Evolutionary conservation across 345 rosid species (phyloP).

Genomic region (Heritiera fomes): DNA sequence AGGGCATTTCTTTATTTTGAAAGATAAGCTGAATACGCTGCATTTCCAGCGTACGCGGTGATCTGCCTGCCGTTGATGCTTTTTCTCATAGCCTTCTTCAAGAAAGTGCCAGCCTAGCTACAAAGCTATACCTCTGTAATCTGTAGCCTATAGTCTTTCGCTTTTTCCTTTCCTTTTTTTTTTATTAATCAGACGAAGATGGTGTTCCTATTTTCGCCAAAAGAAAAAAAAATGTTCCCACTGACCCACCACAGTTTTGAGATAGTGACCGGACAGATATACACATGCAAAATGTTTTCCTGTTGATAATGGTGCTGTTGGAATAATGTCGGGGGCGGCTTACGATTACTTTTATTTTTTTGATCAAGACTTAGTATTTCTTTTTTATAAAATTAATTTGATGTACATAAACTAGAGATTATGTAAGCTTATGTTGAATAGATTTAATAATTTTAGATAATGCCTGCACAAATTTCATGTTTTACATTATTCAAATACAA

Average conservation of each 20-base stretch:
- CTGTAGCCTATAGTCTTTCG: not conserved
- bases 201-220: not conserved
- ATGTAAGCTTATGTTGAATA: too few species aligned
- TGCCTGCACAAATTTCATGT: too few species aligned
- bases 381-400: too few species aligned
- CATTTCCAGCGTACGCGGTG: slow-evolving; percentile 39
- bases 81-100: slow-evolving; percentile 39
- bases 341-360: not conserved
- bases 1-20: slow-evolving; percentile 52
- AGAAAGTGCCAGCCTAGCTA: slow-evolving; percentile 50
- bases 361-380: too few species aligned
- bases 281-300: not conserved
- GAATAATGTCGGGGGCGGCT: not conserved
- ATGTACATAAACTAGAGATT: too few species aligned
- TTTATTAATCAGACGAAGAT: not conserved
- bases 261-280: not conserved
- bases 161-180: not conserved
- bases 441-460: too few species aligned
- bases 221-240: not conserved
- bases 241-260: not conserved
- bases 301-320: slow-evolving; percentile 12
- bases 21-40: slow-evolving; percentile 41
- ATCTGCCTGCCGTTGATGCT: slow-evolving; percentile 42
- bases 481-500: too few species aligned
- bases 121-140: slow-evolving; percentile 23